Conservation (phyloP, 768 basidiomycete species). For the Mycena pura region DNA sequence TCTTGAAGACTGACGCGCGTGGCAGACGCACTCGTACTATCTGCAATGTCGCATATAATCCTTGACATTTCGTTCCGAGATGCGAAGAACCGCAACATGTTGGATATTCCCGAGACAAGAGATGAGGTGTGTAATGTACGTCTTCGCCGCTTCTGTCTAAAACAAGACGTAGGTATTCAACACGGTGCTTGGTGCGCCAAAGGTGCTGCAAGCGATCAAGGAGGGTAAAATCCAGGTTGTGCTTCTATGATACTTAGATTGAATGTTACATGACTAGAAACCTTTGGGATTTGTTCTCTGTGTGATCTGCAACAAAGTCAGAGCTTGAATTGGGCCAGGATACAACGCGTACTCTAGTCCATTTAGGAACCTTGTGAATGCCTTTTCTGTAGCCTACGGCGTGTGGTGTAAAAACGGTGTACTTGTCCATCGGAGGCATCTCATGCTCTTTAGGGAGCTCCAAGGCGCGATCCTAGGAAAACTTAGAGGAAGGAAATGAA, state of each 20-base stretch:
- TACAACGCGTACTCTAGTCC: conserved; percentile 76
- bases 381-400: conserved; percentile 86
- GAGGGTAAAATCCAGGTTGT: conserved; percentile 83
- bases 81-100: conserved; percentile 72
- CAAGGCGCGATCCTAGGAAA: conserved; percentile 67
- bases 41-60: conserved; percentile 84
- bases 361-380: conserved; percentile 98
- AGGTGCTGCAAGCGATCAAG: conserved; percentile 66
- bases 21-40: conserved; percentile 72
- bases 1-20: conserved; percentile 8
- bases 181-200: conserved; percentile 68
- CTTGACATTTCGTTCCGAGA: conserved; percentile 79
- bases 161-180: too few relatives aligned
- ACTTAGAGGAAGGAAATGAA: neutral
- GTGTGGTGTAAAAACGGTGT: conserved; percentile 83
- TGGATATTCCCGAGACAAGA: conserved; percentile 86
- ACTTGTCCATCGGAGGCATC: conserved; percentile 94
- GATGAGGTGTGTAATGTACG: too few relatives aligned
- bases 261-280: conserved; percentile 59
- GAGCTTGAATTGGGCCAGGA: conserved; percentile 1
- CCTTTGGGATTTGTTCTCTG: conserved; percentile 89
- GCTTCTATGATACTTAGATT: conserved; percentile 62
- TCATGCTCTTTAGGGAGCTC: conserved; percentile 91
- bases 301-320: conserved; percentile 63
- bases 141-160: too few relatives aligned